Base-by-base conservation (phyloP, 1,284 basidiomycete species). In the Ganoderma sinense region DNA sequence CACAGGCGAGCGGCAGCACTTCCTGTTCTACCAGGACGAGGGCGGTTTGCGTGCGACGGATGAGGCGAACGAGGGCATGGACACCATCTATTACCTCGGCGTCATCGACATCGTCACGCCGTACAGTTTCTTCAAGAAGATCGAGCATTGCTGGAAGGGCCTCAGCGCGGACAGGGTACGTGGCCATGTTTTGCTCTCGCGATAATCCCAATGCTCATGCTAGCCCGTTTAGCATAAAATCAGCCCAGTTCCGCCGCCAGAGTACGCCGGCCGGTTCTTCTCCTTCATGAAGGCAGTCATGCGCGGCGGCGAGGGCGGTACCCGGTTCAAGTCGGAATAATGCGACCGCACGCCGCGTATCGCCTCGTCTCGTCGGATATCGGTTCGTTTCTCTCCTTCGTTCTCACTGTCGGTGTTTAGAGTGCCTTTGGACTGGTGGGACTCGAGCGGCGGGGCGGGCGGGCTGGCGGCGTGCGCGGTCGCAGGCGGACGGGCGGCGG, bases 11-110 rank as follows among this genome's bases (percentile, higher is more conserved):
- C 88, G 95, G 31, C 88, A 91, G 61, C 89, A 96, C 73, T 97
- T 97, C 80, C 81, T 98, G 45, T 99, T 99, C 82, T 99, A 98
- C 79, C 95, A 97, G 78, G 97, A 99, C 78, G 98, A 99, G 78
- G 97, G 97, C 31, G 97, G 98, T 0, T 81, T 98, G 69, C 89
- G 93, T 36, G 95, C 96, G 33, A 98, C 97, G 18, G 91, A 97
- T 80, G 96, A 97, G 75, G 81, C 80, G 29, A 97, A 99, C 79
- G 84, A 88, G 40, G 82, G 87, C 4, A 82, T 93, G 80, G 90
- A 93, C 74, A 89, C 89, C 64, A 94, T 99, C 71, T 99, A 99
- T 82, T 99, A 99, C 81, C 84, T 97, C 23, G 96, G 96, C 33
- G 88, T 98, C 62, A 98, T 98, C 77, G 97, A 98, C 81, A 97